Base-by-base conservation (phyloP, 2,329 filamentous ascomycete species). In the Calonectria naviculata region DNA sequence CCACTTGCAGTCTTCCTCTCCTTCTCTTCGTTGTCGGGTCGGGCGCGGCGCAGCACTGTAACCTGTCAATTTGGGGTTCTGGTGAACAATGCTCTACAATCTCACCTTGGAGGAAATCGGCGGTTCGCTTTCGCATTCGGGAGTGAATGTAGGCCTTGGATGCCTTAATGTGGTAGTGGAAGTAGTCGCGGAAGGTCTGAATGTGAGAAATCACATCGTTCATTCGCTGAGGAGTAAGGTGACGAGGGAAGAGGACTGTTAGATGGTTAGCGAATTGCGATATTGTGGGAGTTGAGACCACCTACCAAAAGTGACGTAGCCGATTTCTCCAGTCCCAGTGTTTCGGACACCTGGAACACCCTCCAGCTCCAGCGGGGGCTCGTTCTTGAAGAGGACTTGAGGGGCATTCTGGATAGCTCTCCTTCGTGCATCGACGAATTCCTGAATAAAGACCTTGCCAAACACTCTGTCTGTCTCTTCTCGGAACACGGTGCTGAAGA, bases 131-230 rank as follows among this genome's bases (percentile, higher is more conserved):
- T 82, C 97, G 93, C 97, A 99, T 99, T 80, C 97, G 92, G 38
- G 95, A 97, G 89, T 99, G 97, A 76, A 99, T 99, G 81, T 98
- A 99, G 65, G 97, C 97, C 89, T 99, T 99, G 73, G 95, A 98
- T 34, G 97, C 97, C 87, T 99, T 99, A 86, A 99, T 99, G 85
- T 99, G 97, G 84, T 99, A 99, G 85, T 99, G 97, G 89, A 99
- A 99, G 85, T 99, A 99, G 82, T 99, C 97, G 76, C 97, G 94
- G 94, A 99, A 99, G 17, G 97, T 99, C 86, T 99, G 97, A 79
- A 99, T 98, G 83, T 99, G 97, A 62, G 95, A 98, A 78, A 99
- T 99, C 82, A 97, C 95, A 76, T 98, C 95, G 71, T 94, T 93
- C 86, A 97, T 94, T 81, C 95, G 91, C 84, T 98, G 95, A 17